Evolutionary conservation across 352 stramenopile species (phyloP).

Genomic region (Blastocystis sp.): DNA sequence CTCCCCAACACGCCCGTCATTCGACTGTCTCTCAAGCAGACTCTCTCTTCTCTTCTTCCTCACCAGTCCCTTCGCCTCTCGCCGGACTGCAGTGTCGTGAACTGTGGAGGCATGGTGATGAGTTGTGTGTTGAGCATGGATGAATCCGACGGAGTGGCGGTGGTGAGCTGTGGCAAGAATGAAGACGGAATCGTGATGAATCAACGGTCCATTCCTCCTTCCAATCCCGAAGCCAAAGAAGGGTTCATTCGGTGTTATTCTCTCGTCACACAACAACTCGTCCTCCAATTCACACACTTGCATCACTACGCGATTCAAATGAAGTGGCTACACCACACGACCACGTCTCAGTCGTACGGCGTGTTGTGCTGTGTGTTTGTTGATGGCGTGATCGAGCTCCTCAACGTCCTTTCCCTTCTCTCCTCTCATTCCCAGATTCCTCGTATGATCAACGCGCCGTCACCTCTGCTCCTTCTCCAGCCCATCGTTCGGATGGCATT

Average conservation of each 20-base stretch:
- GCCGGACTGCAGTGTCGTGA: background rate
- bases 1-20: background rate
- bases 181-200: background rate
- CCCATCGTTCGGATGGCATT: conserved; percentile 20
- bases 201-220: conserved; percentile 17
- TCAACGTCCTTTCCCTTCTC: background rate
- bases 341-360: background rate
- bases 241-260: conserved; percentile 24
- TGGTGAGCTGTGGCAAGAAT: conserved; percentile 45
- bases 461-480: background rate
- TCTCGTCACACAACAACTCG: background rate
- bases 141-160: background rate
- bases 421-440: conserved; percentile 2
- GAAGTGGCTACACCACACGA: background rate
- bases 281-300: conserved; percentile 26
- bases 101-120: conserved; percentile 45
- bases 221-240: background rate
- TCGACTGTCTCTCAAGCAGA: background rate
- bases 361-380: conserved; percentile 15
- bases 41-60: background rate
- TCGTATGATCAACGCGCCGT: background rate
- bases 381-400: background rate
- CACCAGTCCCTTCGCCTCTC: background rate
- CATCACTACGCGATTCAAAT: conserved; percentile 25
- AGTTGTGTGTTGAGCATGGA: background rate